These are phyloP conservation scores for Kwoniella heveanensis DNA, from an alignment of 768 basidiomycete species.

Conservation along the genomic window DNA sequence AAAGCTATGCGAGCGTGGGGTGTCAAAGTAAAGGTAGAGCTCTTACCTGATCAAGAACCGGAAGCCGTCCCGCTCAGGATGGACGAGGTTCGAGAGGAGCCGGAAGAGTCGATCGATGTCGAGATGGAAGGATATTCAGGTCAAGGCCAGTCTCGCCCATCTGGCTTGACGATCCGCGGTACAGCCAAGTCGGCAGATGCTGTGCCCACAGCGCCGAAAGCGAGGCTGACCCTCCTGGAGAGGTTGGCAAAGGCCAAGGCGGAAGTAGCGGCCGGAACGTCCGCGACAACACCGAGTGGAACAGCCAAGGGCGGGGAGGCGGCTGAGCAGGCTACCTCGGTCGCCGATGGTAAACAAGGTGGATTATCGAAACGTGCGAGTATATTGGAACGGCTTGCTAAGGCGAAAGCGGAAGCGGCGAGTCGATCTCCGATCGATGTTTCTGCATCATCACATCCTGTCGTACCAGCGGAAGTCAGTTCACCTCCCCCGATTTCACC, in stretches of 20 bases:
- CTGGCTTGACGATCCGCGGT: constrained; percentile 27
- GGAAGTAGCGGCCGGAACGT: constrained; percentile 2
- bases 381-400: constrained; percentile 4
- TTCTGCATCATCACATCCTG: background rate
- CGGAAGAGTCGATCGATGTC: constrained; percentile 9
- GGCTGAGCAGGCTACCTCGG: no score
- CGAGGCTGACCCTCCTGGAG: constrained; percentile 29
- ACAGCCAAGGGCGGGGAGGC: no score
- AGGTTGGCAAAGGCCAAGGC: constrained; percentile 39
- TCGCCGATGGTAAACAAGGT: no score
- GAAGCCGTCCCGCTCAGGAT: constrained; percentile 18
- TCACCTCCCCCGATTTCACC: background rate
- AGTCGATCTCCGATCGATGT: background rate
- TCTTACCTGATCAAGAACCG: constrained; percentile 32
- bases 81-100: constrained; percentile 11
- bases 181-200: constrained; percentile 21
- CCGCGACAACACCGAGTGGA: constrained; percentile 4
- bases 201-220: constrained; percentile 3
- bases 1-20: constrained; percentile 19
- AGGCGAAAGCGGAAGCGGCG: constrained; percentile 5
- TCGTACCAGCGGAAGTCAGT: background rate
- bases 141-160: background rate
- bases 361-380: background rate
- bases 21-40: constrained; percentile 21
- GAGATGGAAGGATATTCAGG: background rate